Percentiles rank a stretch among this genome's conserved stretches.
Conservation (phyloP, 495 filamentous ascomycete genomes). For the Xylaria venustula region DNA sequence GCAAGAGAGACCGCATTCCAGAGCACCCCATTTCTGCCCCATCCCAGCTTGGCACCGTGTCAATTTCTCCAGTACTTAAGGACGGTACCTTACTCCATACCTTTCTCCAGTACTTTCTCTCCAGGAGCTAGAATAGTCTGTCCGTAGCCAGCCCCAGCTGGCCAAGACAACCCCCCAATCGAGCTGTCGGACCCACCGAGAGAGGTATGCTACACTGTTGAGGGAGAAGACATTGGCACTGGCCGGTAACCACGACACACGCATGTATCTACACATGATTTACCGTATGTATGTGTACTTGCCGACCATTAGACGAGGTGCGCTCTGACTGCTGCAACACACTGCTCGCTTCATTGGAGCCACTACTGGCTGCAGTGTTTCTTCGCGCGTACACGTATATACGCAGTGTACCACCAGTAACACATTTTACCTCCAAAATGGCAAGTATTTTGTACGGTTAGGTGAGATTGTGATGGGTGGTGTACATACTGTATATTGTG, state of each 20-base stretch:
- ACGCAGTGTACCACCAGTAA: neutral
- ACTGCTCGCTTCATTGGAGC: slow-evolving; percentile 1
- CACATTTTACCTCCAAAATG: neutral
- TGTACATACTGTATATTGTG: no score
- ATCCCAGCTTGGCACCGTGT: slow-evolving; percentile 32
- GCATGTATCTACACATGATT: no score
- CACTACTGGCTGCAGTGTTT: slow-evolving; percentile 3
- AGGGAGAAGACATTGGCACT: no score
- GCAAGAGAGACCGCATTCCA: slow-evolving; percentile 21
- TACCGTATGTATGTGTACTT: no score
- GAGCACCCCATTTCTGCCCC: slow-evolving; percentile 32
- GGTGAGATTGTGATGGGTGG: no score
- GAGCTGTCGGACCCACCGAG: slow-evolving; percentile 12
- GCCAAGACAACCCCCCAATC: slow-evolving; percentile 4
- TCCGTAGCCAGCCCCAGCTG: slow-evolving; percentile 4
- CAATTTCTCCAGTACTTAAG: slow-evolving; percentile 14
- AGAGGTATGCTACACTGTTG: neutral
- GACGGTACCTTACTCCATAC: slow-evolving; percentile 19
- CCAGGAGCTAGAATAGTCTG: no score
- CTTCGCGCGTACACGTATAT: neutral
- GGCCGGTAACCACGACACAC: no score
- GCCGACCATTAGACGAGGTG: neutral
- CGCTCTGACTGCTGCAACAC: slow-evolving; percentile 6
- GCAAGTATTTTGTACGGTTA: neutral
- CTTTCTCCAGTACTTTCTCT: slow-evolving; percentile 8